Base-by-base conservation (phyloP, 2,329 filamentous ascomycete genomes). In the Aspergillus proliferans region DNA sequence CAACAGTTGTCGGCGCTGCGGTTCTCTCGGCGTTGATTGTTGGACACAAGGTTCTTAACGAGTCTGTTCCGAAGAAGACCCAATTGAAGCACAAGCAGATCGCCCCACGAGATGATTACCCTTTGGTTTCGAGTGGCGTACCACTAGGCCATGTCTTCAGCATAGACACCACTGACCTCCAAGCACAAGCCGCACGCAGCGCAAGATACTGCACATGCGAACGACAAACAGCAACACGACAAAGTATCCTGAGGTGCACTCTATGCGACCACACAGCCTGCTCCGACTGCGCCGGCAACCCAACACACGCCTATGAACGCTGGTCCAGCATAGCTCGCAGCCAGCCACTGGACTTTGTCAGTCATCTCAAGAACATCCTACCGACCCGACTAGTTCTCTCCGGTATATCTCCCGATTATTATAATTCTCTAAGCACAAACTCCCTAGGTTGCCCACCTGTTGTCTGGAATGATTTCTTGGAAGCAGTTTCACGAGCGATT, bases 1-100 rank as follows among this genome's bases (percentile, higher is more conserved):
- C 81, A 0, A 86, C 87, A 0, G 84, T 89, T 1, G 81, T 90
- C 8, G 85, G 83, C 2, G 74, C 79, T 1, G 78, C 80, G 0
- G 76, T 87, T 1, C 58, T 88, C 2, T 72, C 81, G 1, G 76
- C 81, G 0, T 64, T 91, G 1, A 76, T 82, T 34, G 61, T 66
- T 21, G 65, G 54, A 48, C 58, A 61, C 43, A 57, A 56, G 43
- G 55, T 64, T n/a, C 54, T 71, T 5, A 47, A 52, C n/a, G 15
- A 12, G 5, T 12, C 24, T n/a, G 19, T 38, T 15, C 8, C 47
- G 4, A 38, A 41, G 6, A 19, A 46, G 8, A n/a, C 4, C 15
- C n/a, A 26, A 2, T 12, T 48, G n/a, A 54, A 47, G 28, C 33
- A 28, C 34, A 51, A 52, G 15, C 28, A n/a, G 10, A 36, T 57